Evolutionary conservation across 768 basidiomycete genomes (phyloP), one percentile per base, ranked within the genome.

Genomic region (Xerocomellus amylosporus): DNA sequence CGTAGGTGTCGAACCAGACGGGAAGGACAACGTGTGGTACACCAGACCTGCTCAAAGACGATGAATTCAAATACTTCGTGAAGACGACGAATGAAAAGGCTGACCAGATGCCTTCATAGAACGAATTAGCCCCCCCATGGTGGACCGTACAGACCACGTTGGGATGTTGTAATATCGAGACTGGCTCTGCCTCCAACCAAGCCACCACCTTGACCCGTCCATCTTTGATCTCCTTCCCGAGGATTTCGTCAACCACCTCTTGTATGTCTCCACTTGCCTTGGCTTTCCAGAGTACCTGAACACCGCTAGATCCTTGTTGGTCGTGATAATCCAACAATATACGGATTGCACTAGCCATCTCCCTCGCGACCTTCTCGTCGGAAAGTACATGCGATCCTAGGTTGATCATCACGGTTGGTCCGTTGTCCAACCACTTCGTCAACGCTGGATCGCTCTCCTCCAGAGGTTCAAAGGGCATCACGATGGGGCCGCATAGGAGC

Each of bases 251-350:
- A 14, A 57, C 20, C 28, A 8, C 38, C 4, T 5, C 2, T 5
- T 38, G 40, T 17, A 62, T 17, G 5, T 44, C 22, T 1, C 37
- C 41, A 0, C 31, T 26, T 26, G 15, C 37, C 38, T 28, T 53
- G 36, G 22, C 47, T 12, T 56, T 61, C 59, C 51, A 56, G 34
- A 61, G 54, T 3, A 61, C 41, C 15, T 61, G 59, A 7, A 56
- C 28, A 3, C 19, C 56, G 10, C 26, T 15, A 3, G 8, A 26
- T 3, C 28, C 34, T 15, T 40, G 20, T 8, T 5, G 24, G 30
- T 50, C 36, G 19, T 47, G 51, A n/a, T 45, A 34, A 20, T 50
- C 38, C 15, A 57, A 17, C 26, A 61, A n/a, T 24, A 54, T 42
- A 14, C 46, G 41, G 34, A 61, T 48, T 20, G 59, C 55, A 8